A percentile compares a stretch with the other conserved stretches of the same genome.
These are phyloP conservation scores for Pseudognaphalium luteoalbum DNA, from an alignment of 129 eudicot genomes.

Conservation along the genomic window DNA sequence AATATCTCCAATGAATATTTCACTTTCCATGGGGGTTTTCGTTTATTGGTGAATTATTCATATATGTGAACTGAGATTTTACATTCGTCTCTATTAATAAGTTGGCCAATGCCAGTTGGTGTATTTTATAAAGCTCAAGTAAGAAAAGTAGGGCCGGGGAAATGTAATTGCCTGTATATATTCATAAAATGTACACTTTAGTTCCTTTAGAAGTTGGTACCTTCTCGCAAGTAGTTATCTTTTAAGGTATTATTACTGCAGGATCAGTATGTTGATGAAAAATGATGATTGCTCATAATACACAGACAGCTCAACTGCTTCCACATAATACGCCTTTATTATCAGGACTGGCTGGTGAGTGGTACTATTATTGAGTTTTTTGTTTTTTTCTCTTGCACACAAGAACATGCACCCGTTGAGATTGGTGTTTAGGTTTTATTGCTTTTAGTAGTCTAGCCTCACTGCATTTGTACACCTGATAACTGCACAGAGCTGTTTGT, in stretches of 20 bases:
- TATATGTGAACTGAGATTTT: neutral
- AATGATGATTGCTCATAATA: conserved; percentile 14
- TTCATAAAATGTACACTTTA: neutral
- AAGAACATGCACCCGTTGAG: conserved; percentile 8
- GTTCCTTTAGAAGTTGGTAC: conserved; percentile 4
- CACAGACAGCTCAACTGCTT: conserved; percentile 18
- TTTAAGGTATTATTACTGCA: conserved; percentile 24
- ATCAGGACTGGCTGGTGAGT: conserved; percentile 30
- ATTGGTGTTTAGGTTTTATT: conserved; percentile 13
- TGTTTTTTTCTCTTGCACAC: neutral
- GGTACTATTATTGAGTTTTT: neutral
- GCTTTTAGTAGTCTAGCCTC: neutral
- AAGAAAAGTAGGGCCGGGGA: neutral
- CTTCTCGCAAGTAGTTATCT: neutral
- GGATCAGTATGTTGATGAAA: conserved; percentile 29
- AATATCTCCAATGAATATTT: too few species aligned
- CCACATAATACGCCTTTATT: conserved; percentile 9
- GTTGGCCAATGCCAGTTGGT: neutral
- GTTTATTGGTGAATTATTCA: neutral
- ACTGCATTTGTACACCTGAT: conserved; percentile 1
- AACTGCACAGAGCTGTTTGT: neutral
- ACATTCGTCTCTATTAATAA: neutral
- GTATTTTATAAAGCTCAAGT: neutral
- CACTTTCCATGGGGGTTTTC: neutral
- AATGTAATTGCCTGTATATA: neutral